phyloP scores from a whole-genome alignment of 2,329 filamentous ascomycete species.

The Metarhizium rileyi region DNA sequence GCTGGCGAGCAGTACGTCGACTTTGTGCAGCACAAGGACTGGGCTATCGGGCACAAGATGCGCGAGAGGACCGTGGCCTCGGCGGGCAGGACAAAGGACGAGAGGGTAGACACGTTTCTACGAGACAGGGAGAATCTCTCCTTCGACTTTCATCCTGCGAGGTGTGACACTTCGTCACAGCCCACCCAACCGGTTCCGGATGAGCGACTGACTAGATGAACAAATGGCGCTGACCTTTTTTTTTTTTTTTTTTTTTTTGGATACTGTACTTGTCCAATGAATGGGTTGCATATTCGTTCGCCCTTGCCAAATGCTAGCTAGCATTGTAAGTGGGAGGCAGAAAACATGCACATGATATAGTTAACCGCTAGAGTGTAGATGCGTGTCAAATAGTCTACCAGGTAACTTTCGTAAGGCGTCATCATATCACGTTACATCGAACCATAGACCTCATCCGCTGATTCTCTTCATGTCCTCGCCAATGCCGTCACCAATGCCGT shows the following conservation, averaged over 20 bases:
- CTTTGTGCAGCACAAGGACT: conserved; percentile 54
- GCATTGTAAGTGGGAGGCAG: too few species aligned
- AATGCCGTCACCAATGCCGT: not conserved
- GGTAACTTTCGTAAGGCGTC: conserved; percentile 3
- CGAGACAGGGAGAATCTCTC: conserved; percentile 52
- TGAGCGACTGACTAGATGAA: too few species aligned
- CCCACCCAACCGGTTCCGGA: too few species aligned
- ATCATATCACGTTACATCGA: not conserved
- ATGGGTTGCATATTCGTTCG: too few species aligned
- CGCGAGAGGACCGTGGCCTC: conserved; percentile 42
- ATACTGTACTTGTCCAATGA: too few species aligned
- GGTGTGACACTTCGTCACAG: conserved; percentile 17
- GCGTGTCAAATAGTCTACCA: not conserved
- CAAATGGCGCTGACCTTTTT: too few species aligned
- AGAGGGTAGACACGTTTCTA: conserved; percentile 69
- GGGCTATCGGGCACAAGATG: conserved; percentile 53
- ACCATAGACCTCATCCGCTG: not conserved
- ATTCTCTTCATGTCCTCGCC: conserved; percentile 2
- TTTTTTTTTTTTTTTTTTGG: not conserved
- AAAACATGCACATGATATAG: not conserved
- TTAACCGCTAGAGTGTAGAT: not conserved
- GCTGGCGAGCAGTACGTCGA: conserved; percentile 55
- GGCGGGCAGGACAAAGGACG: conserved; percentile 45
- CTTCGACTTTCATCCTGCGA: conserved; percentile 22
- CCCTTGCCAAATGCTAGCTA: too few species aligned